phyloP scores from a whole-genome alignment of 2,329 filamentous ascomycete species.

The Trichophyton benhamiae region DNA sequence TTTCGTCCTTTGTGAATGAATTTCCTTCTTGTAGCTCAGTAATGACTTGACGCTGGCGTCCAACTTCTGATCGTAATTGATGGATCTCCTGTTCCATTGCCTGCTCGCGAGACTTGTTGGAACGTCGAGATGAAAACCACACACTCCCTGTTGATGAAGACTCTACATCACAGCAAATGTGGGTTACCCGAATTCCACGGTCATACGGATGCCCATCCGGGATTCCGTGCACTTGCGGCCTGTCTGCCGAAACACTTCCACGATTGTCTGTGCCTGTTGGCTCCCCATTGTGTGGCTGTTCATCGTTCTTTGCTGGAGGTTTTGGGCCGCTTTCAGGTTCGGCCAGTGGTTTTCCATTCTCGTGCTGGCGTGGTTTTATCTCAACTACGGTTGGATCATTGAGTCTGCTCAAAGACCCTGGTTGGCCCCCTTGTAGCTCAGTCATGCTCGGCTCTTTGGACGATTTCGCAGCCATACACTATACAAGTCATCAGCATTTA shows the following conservation, averaged over 20 bases:
- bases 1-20: background rate
- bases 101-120: constrained; percentile 2
- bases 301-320: background rate
- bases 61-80: background rate
- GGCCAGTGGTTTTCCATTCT: background rate
- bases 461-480: background rate
- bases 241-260: background rate
- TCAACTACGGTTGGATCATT: background rate
- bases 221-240: background rate
- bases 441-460: background rate
- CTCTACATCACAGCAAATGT: background rate
- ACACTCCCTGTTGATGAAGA: background rate
- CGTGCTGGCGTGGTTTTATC: background rate
- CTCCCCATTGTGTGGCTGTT: background rate
- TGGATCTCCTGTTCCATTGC: background rate
- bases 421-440: background rate
- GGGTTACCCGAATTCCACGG: background rate
- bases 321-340: background rate
- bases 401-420: background rate
- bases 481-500: background rate
- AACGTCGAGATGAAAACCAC: background rate
- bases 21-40: background rate
- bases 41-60: background rate
- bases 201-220: background rate
- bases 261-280: background rate